These are phyloP conservation scores for Penicillium herquei DNA, from an alignment of 495 filamentous ascomycete species.

Conservation along the genomic window DNA sequence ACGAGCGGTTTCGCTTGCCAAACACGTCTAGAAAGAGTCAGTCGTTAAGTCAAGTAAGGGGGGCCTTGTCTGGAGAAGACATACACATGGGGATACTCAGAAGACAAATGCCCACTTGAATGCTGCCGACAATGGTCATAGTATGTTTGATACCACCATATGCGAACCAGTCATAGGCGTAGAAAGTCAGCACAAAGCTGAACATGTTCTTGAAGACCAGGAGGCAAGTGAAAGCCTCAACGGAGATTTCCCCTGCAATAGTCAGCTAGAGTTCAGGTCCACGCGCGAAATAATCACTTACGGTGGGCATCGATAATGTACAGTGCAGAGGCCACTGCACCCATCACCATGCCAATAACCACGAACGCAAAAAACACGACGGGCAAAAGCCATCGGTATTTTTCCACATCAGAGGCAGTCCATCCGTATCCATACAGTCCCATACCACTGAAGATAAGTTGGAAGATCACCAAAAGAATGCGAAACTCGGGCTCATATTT, in stretches of 20 bases:
- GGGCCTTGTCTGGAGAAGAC: slow-evolving; percentile 8
- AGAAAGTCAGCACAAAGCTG: slow-evolving; percentile 79
- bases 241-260: slow-evolving; percentile 66
- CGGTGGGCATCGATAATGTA: slow-evolving; percentile 95
- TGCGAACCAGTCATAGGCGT: slow-evolving; percentile 78
- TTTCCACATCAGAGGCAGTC: slow-evolving; percentile 54
- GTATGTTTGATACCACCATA: slow-evolving; percentile 53
- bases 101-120: slow-evolving; percentile 73
- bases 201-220: slow-evolving; percentile 94
- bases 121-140: slow-evolving; percentile 70
- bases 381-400: slow-evolving; percentile 70
- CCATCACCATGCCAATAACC: slow-evolving; percentile 86
- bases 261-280: slow-evolving; percentile 3
- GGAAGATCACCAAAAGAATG: slow-evolving; percentile 75
- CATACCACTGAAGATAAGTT: slow-evolving; percentile 72
- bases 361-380: slow-evolving; percentile 75
- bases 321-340: slow-evolving; percentile 79
- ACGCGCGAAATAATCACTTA: slow-evolving; percentile 39
- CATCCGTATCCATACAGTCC: slow-evolving; percentile 84
- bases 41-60: too few relatives aligned
- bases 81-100: slow-evolving; percentile 79
- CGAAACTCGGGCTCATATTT: slow-evolving; percentile 92
- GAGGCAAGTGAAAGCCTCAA: slow-evolving; percentile 89
- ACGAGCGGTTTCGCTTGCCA: slow-evolving; percentile 73
- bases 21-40: slow-evolving; percentile 59